Base-by-base conservation (phyloP, 1,139 yeast genomes). In the Blastobotrys arbuscula region DNA sequence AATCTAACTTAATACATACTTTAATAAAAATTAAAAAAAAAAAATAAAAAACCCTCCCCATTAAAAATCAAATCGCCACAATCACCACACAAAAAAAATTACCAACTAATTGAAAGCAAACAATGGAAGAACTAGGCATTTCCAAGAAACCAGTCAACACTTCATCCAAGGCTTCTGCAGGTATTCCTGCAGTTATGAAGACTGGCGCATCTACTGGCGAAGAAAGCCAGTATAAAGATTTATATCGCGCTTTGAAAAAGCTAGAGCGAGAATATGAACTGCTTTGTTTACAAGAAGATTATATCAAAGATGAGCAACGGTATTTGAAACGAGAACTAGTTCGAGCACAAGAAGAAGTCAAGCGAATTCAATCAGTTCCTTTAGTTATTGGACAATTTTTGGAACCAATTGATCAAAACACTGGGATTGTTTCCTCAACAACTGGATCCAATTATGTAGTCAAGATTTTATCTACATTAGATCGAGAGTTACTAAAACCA, bases 391-490 rank as follows among this genome's bases (percentile, higher is more conserved):
- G 99, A 20, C 98, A 94, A 70, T 94, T 94, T 61, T 75, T 94
- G 59, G 99, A 94, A 67, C 97, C 98, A 51, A 90, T 94, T 59
- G 99, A 94, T 69, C 95, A 90, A 66, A 84, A 85, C 59, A 87
- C 96, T 8, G 98, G 97, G 16, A 94, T 94, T 61, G 97, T 94
- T 13, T 87, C 96, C 16, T 87, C 96, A 18, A 92, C 98, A 36
- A 94, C 98, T 1, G 98, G 98, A 18, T 89, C 97, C 55, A 94
- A 89, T 67, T 94, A 92, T 62, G 97, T 92, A 44, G 99, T 94
- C 40, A 78, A 96, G 62, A 92, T 94, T 54, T 76, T 94, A 58
- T 88, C 97, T 13, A 92, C 98, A 0, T 77, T 94, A 57, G 98
- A 94, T 65, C 79, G 97, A 55, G 99, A 94, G 69, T 75, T 92